Evolutionary conservation across 2,329 filamentous ascomycete species (phyloP).

Genomic region (Talaromyces rugulosus): DNA sequence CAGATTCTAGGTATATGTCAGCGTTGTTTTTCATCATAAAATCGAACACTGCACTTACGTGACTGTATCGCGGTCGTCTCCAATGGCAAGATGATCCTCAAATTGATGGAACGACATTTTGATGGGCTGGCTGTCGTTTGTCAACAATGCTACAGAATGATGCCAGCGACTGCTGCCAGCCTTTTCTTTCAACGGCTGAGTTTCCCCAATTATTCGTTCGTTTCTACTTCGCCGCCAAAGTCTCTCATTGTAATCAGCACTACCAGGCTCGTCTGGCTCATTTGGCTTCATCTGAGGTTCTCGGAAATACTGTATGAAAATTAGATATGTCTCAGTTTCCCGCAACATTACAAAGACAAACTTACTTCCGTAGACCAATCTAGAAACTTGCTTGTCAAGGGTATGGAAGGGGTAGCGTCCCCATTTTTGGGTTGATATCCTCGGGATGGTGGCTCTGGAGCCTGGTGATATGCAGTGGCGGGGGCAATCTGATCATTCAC

Average conservation of each 20-base stretch:
- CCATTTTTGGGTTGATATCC: constrained; percentile 63
- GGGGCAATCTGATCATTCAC: constrained; percentile 66
- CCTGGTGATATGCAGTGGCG: constrained; percentile 68
- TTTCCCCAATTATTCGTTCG: constrained; percentile 85
- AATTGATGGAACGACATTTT: constrained; percentile 98
- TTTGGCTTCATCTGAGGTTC: constrained; percentile 97
- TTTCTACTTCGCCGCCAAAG: constrained; percentile 91
- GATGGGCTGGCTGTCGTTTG: constrained; percentile 82
- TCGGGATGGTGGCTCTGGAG: constrained; percentile 74
- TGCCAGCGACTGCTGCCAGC: constrained; percentile 86
- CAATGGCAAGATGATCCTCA: constrained; percentile 89
- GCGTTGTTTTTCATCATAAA: neutral
- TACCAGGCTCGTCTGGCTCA: constrained; percentile 93
- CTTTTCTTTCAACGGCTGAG: constrained; percentile 86
- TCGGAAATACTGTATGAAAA: constrained; percentile 68
- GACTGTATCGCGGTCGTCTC: constrained; percentile 87
- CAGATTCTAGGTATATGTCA: constrained; percentile 57
- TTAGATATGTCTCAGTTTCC: constrained; percentile 12
- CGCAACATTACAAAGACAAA: constrained; percentile 16
- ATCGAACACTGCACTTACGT: constrained; percentile 39
- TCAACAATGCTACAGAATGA: constrained; percentile 74
- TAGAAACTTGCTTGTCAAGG: constrained; percentile 76
- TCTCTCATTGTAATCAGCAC: constrained; percentile 91
- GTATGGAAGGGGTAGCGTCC: constrained; percentile 60
- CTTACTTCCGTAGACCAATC: constrained; percentile 87